Percentiles rank a stretch among this genome's conserved stretches.
These are phyloP conservation scores for Amauroascus verrucosus DNA, from an alignment of 2,329 filamentous ascomycete species.

Conservation along the genomic window DNA sequence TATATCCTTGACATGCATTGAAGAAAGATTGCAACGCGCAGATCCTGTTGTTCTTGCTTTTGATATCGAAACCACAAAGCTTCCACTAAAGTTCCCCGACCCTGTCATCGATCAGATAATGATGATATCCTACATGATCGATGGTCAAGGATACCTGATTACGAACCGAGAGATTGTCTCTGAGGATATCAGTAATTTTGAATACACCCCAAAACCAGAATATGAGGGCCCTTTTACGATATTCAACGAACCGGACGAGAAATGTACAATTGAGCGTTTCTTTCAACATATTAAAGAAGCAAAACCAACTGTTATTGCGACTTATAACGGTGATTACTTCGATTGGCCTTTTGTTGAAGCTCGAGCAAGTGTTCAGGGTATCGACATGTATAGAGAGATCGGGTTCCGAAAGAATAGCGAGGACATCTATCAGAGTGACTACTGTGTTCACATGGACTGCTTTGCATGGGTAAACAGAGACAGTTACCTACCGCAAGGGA, in stretches of 20 bases:
- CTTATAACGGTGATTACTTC: conserved; percentile 99
- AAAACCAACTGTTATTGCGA: conserved; percentile 89
- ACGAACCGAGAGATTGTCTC: conserved; percentile 97
- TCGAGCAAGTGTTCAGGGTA: conserved; percentile 81
- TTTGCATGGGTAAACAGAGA: conserved; percentile 99
- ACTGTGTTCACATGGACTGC: conserved; percentile 97
- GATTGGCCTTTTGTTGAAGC: conserved; percentile 99
- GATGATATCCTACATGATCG: conserved; percentile 99
- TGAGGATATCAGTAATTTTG: conserved; percentile 93
- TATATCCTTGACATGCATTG: conserved; percentile 71
- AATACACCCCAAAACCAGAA: conserved; percentile 95
- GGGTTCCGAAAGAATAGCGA: conserved; percentile 92
- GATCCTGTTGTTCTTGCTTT: conserved; percentile 98
- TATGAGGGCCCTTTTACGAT: conserved; percentile 94
- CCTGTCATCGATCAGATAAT: conserved; percentile 91
- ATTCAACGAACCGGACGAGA: conserved; percentile 95
- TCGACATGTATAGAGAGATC: conserved; percentile 99
- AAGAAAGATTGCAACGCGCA: conserved; percentile 77
- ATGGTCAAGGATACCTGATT: conserved; percentile 93
- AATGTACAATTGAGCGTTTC: conserved; percentile 76
- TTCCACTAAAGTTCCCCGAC: conserved; percentile 93
- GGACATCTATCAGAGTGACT: conserved; percentile 91
- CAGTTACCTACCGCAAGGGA: conserved; percentile 93
- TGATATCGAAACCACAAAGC: conserved; percentile 96
- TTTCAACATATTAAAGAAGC: conserved; percentile 94